Evolutionary conservation across 805 yeast species (phyloP).

Genomic region (Saccharomyces kudriavzevii): DNA sequence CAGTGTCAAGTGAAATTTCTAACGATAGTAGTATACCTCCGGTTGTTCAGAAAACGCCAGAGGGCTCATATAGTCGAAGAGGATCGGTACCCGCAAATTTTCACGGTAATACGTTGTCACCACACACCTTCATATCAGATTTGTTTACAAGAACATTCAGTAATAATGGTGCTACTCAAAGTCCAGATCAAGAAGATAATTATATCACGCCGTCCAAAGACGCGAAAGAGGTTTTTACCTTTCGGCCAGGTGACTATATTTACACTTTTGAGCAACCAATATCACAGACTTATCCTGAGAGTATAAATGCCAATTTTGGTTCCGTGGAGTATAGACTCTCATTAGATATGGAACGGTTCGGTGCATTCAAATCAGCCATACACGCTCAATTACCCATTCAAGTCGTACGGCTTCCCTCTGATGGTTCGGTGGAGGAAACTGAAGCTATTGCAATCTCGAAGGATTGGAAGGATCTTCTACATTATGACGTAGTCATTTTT

Average conservation of each 20-base stretch:
- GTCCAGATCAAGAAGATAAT: background rate
- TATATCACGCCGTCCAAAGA: background rate
- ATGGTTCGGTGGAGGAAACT: conserved; percentile 69
- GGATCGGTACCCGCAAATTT: background rate
- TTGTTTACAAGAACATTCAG: background rate
- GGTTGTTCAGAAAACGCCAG: background rate
- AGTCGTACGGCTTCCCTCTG: conserved; percentile 67
- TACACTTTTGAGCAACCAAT: conserved; percentile 86
- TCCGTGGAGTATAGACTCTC: conserved; percentile 60
- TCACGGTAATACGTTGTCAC: background rate
- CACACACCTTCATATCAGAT: background rate
- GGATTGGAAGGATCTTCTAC: conserved; percentile 86
- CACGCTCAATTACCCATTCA: conserved; percentile 51
- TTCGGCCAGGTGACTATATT: conserved; percentile 79
- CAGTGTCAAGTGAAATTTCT: background rate
- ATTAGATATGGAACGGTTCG: conserved; percentile 62
- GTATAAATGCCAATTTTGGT: conserved; percentile 72
- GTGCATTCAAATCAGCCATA: conserved; percentile 75
- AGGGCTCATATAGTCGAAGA: background rate
- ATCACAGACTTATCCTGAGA: conserved; percentile 73
- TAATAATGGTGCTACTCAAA: conserved; percentile 14
- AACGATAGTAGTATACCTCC: background rate
- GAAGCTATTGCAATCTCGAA: conserved; percentile 86
- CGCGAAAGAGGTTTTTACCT: conserved; percentile 33
- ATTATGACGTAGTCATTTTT: conserved; percentile 82